Percentiles rank a stretch among this genome's conserved stretches.
Evolutionary conservation across 441 rosid species (phyloP).

Genomic region (Jatropha podagrica): DNA sequence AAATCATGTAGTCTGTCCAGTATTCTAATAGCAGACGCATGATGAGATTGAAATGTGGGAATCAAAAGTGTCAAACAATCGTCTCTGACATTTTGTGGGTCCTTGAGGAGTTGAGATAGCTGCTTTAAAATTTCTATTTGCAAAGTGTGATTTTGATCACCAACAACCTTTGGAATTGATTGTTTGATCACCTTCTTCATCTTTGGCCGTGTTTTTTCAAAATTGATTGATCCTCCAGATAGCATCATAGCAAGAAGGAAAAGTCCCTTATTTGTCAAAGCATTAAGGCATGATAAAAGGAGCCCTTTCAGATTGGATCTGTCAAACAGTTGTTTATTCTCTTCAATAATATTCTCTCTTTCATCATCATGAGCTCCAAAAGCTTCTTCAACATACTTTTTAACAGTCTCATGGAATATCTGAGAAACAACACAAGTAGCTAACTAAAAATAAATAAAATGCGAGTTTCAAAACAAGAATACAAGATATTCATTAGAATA

Average conservation of each 20-base stretch:
- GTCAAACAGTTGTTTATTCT: slow-evolving; percentile 28
- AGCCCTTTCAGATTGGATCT: slow-evolving; percentile 31
- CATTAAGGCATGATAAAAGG: slow-evolving; percentile 45
- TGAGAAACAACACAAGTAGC: slow-evolving; percentile 19
- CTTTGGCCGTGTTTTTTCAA: slow-evolving; percentile 56
- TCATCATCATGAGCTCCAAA: slow-evolving; percentile 41
- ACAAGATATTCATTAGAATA: not conserved
- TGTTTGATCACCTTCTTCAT: slow-evolving; percentile 59
- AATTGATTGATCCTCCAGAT: slow-evolving; percentile 40
- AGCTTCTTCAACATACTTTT: slow-evolving; percentile 57
- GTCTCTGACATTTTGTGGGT: slow-evolving; percentile 49
- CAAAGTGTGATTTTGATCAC: slow-evolving; percentile 27
- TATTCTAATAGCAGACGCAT: slow-evolving; percentile 41
- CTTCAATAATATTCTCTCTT: slow-evolving; percentile 30
- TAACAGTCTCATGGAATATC: slow-evolving; percentile 66
- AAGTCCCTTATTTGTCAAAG: slow-evolving; percentile 66
- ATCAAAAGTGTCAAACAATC: slow-evolving; percentile 28
- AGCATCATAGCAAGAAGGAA: slow-evolving; percentile 49
- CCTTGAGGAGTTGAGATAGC: slow-evolving; percentile 51
- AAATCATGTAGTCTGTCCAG: slow-evolving; percentile 56
- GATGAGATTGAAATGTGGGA: slow-evolving; percentile 37
- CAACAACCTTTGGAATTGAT: slow-evolving; percentile 29
- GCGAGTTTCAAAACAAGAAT: not conserved
- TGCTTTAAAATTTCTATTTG: slow-evolving; percentile 30
- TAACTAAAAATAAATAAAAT: not conserved